Conservation (phyloP, 352 stramenopile genomes). For the Chrysophaeum taylorii region DNA sequence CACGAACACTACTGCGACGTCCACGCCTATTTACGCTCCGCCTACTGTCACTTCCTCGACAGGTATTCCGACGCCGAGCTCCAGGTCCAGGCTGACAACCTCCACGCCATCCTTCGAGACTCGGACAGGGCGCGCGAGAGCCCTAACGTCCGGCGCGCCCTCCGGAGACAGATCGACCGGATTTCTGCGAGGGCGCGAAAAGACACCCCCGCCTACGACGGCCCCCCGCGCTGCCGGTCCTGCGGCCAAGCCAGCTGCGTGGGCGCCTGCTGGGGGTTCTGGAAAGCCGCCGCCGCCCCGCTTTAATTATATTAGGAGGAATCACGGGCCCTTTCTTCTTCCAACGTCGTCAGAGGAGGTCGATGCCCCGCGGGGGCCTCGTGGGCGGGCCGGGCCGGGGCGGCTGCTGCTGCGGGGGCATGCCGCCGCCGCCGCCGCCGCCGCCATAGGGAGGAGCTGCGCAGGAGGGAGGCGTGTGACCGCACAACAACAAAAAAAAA, state of each 20-base stretch:
- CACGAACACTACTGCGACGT: not conserved
- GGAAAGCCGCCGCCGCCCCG: no score
- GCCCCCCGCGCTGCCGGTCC: not conserved
- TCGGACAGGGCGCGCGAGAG: not conserved
- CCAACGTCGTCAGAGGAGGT: no score
- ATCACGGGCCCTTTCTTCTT: no score
- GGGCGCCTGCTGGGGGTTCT: not conserved
- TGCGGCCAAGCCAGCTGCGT: not conserved
- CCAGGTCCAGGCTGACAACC: not conserved
- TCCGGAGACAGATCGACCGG: conserved; percentile 1
- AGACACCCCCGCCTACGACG: not conserved
- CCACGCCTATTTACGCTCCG: not conserved
- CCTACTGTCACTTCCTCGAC: conserved; percentile 3
- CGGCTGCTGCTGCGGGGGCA: no score
- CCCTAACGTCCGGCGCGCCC: not conserved
- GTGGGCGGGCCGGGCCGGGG: no score
- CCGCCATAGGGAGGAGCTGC: no score
- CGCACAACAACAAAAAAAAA: no score
- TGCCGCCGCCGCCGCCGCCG: no score
- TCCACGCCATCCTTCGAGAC: not conserved
- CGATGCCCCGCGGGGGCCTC: no score
- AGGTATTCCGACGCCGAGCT: not conserved
- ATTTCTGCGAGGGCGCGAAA: not conserved
- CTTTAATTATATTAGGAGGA: no score
- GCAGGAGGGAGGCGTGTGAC: no score